Evolutionary conservation across 306 rosid species (phyloP), one percentile per base, ranked within the genome.

Genomic region (Cicer bijugum): DNA sequence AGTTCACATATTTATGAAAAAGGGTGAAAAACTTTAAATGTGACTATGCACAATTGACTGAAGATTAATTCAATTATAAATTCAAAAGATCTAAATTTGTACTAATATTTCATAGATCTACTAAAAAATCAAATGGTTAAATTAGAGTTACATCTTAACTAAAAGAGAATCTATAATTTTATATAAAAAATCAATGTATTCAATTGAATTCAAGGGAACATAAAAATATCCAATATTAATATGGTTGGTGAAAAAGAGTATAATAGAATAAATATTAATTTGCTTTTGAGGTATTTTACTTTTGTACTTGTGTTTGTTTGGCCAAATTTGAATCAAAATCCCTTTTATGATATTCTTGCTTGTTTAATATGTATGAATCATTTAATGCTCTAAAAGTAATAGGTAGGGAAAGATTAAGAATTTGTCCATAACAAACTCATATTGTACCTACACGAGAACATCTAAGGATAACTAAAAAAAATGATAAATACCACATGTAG

Each of bases 321-420:
- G 75, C 73, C 73, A 6, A 69, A 75, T 72, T 78, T 85, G 82
- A 75, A 45, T 78, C 67, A 76, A 80, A 75, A 68, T 73, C 80
- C 20, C 72, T 64, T 17, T 47, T 67, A 23, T 33, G 71, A 82
- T 78, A 73, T 85, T 15, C 66, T 59, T 64, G 33, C 10, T 10
- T 84, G 81, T 81, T 85, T 81, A 37, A 60, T 47, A 39, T 20
- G 69, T 73, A 52, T 23, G 28, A 23, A 23, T 23, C 28, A 23
- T 1, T 23, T 23, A 23, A 23, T 23, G 28, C 3, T 23, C 3
- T 2, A 23, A 2, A 23, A 23, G 28, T 23, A 23, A 23, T 23
- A 23, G 28, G 28, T 23, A 23, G 28, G 0, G 1, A 23, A 23
- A 20, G 23, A 20, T 20, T 20, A 20, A 20, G 28, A 23, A 23